These are phyloP conservation scores for Quercus engelmannii DNA, from an alignment of 306 rosid species.

Conservation along the genomic window DNA sequence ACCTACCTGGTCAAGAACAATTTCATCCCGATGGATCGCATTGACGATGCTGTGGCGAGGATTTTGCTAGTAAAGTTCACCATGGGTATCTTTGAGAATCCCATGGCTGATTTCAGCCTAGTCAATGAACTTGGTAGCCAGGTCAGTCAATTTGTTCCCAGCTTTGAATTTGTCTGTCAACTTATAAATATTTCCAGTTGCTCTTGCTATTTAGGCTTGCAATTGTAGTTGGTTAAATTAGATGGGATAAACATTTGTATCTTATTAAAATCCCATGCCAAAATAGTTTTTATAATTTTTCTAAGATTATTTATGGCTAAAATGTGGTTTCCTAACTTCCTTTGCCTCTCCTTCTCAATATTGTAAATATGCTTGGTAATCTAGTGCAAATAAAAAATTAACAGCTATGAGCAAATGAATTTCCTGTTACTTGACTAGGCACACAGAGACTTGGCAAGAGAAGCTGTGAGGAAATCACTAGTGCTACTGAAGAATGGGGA, in stretches of 20 bases:
- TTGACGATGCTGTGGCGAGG: constrained; percentile 85
- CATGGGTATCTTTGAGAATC: constrained; percentile 91
- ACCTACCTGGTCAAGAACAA: constrained; percentile 65
- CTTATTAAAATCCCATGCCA: neutral
- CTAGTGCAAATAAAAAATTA: neutral
- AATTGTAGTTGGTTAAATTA: neutral
- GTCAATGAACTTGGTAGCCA: constrained; percentile 94
- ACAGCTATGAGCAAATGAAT: constrained; percentile 1
- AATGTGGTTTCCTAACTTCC: neutral
- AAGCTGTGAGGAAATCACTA: constrained; percentile 90
- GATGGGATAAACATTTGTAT: neutral
- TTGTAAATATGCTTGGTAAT: neutral
- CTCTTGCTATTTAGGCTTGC: neutral
- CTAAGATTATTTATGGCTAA: neutral
- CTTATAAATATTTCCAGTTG: neutral
- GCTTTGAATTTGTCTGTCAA: neutral
- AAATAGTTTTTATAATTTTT: neutral
- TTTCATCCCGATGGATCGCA: constrained; percentile 73
- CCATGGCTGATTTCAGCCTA: constrained; percentile 78
- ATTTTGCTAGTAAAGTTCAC: constrained; percentile 85
- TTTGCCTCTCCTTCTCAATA: neutral
- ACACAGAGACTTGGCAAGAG: constrained; percentile 86
- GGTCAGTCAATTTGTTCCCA: constrained; percentile 35
- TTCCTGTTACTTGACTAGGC: constrained; percentile 46
- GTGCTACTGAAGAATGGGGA: constrained; percentile 92